These are phyloP conservation scores for Gypsophila paniculata DNA, from an alignment of 179 eudicot species.

Conservation along the genomic window DNA sequence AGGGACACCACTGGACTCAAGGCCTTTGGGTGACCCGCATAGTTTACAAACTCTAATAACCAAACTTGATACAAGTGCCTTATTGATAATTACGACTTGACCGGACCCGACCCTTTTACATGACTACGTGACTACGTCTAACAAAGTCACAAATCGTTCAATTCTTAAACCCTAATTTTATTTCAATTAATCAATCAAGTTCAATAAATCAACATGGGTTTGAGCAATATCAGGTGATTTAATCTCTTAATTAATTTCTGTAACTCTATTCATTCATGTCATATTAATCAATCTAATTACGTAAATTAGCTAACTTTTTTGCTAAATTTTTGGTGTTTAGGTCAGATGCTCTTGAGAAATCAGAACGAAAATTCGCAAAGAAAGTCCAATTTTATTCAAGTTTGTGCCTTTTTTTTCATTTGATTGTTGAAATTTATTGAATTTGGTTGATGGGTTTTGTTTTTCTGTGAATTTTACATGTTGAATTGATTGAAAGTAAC, in stretches of 20 bases:
- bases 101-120: too few species aligned
- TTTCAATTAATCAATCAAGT: background rate
- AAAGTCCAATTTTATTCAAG: constrained; percentile 69
- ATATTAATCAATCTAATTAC: background rate
- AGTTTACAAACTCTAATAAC: too few species aligned
- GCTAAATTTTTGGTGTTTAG: constrained; percentile 27
- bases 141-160: too few species aligned
- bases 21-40: too few species aligned
- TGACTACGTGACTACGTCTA: too few species aligned
- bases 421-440: background rate
- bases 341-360: constrained; percentile 35
- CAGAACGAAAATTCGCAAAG: constrained; percentile 69
- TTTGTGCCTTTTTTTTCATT: constrained; percentile 27
- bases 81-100: too few species aligned
- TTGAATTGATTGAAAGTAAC: background rate
- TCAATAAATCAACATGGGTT: constrained; percentile 26
- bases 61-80: too few species aligned
- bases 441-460: constrained; percentile 2
- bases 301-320: background rate
- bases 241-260: background rate
- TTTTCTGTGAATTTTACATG: background rate
- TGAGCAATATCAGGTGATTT: constrained; percentile 22
- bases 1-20: too few species aligned
- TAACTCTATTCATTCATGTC: background rate
- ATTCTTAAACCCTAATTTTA: constrained; percentile 10